Evolutionary conservation across 1,284 basidiomycete genomes (phyloP).

Genomic region (Leccinum solheimii): DNA sequence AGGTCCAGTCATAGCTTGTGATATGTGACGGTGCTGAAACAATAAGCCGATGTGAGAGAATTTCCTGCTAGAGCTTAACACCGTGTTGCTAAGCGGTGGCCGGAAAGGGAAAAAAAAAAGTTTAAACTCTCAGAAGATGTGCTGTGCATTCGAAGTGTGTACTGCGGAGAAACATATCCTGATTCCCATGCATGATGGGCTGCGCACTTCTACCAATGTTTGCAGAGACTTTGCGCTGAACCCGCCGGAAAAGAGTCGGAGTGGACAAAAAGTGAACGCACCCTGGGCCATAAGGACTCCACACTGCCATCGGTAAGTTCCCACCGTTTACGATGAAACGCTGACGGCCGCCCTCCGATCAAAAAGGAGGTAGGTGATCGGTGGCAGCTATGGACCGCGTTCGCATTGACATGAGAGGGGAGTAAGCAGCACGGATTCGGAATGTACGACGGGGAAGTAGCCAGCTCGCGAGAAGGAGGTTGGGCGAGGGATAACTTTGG

Average conservation of each 20-base stretch:
- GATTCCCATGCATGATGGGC: conserved; percentile 2
- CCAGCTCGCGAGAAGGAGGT: neutral
- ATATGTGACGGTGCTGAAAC: neutral
- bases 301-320: conserved; percentile 10
- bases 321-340: conserved; percentile 8
- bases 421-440: conserved; percentile 1
- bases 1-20: neutral
- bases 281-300: conserved; percentile 1
- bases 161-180: conserved; percentile 14
- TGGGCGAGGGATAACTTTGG: neutral
- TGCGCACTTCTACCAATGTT: conserved; percentile 6
- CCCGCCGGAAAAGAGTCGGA: neutral
- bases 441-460: neutral
- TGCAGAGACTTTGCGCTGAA: conserved; percentile 1
- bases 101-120: neutral
- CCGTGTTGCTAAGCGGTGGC: neutral
- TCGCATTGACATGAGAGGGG: conserved; percentile 16
- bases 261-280: neutral
- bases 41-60: neutral
- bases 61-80: neutral
- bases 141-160: neutral
- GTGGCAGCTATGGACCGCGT: conserved; percentile 30
- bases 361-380: conserved; percentile 27
- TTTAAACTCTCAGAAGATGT: neutral
- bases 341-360: conserved; percentile 26